Base-by-base conservation (phyloP, 257 asterid species). In the Jacaranda copaia region DNA sequence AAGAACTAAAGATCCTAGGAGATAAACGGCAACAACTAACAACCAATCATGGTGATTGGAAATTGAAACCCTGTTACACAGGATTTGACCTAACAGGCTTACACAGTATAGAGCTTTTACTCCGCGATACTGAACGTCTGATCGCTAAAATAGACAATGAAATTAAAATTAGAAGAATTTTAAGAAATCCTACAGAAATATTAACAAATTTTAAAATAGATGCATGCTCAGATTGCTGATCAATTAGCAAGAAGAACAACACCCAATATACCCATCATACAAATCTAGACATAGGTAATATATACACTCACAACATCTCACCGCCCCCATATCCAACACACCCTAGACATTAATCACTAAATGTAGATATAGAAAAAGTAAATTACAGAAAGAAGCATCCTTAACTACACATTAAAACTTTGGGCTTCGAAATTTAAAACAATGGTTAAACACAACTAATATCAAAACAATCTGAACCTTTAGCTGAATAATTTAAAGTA, bases 381-480 rank as follows among this genome's bases (percentile, higher is more conserved):
- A 71, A 42, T 55, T 32, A 18, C 32, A 52, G 49, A 36, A 43
- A 62, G 39, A 74, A 55, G 14, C 12, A 20, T 32, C 63, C 49
- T 48, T 40, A 53, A 69, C 77, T 25, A 42, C 40, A 35, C 66
- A 35, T 40, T 13, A 42, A 59, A 66, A 77, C 52, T 15, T 38
- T 25, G 32, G 8, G 13, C 51, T 1, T n/a, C 4, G 3, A 75
- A 68, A 25, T 57, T 65, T 25, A 10, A 13, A 57, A 45, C 6
- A 19, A 62, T 14, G 9, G 46, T 36, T 39, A 6, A 1, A 61
- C 49, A 66, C 45, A 58, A 32, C 66, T 48, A 68, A 19, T 16
- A 78, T 51, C 64, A 36, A 12, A 71, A 71, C 76, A 77, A 61
- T 58, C 59, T 8, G 70, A 77, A 68, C 53, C 51, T 60, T 42